Percentiles rank a stretch among this genome's conserved stretches.
Evolutionary conservation across 2,329 filamentous ascomycete genomes (phyloP).

Genomic region (Monosporascus sp.): DNA sequence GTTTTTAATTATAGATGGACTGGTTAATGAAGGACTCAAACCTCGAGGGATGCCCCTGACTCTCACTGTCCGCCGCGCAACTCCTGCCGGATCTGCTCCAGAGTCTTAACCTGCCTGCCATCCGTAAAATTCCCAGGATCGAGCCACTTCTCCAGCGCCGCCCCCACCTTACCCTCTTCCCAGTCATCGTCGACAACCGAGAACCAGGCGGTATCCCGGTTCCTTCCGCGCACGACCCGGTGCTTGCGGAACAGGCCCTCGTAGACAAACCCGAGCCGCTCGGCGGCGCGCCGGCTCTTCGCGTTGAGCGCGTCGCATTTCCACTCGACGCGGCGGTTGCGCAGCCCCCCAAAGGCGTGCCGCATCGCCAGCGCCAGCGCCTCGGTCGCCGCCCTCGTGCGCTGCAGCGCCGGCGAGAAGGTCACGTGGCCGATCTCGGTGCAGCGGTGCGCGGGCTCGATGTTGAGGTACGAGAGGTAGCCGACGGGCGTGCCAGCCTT

Average conservation of each 20-base stretch:
- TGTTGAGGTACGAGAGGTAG: slow-evolving; percentile 33
- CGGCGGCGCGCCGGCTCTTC: slow-evolving; percentile 48
- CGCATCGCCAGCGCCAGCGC: slow-evolving; percentile 50
- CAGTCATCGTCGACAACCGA: slow-evolving; percentile 56
- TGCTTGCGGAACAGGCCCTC: slow-evolving; percentile 60
- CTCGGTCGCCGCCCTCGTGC: slow-evolving; percentile 53
- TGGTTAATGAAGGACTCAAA: background rate
- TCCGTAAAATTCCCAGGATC: slow-evolving; percentile 45
- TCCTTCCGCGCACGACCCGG: slow-evolving; percentile 51
- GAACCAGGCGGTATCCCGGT: slow-evolving; percentile 56
- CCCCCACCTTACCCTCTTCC: slow-evolving; percentile 33
- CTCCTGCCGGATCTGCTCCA: slow-evolving; percentile 27
- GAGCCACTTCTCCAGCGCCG: slow-evolving; percentile 50
- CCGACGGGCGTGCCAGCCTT: slow-evolving; percentile 14
- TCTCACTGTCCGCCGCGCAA: background rate
- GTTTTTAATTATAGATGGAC: no score
- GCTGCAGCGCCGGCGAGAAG: slow-evolving; percentile 44
- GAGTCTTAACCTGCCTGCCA: slow-evolving; percentile 43
- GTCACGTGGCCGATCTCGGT: slow-evolving; percentile 56
- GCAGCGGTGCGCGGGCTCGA: slow-evolving; percentile 40
- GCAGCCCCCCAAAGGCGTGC: slow-evolving; percentile 47
- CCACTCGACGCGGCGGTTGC: slow-evolving; percentile 57
- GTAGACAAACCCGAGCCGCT: slow-evolving; percentile 50
- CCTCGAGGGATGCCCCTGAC: background rate
- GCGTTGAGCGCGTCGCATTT: slow-evolving; percentile 56